Percentiles rank a stretch among this genome's conserved stretches.
Conservation (phyloP, 208 protist genomes). For the Crithidia brevicula region DNA sequence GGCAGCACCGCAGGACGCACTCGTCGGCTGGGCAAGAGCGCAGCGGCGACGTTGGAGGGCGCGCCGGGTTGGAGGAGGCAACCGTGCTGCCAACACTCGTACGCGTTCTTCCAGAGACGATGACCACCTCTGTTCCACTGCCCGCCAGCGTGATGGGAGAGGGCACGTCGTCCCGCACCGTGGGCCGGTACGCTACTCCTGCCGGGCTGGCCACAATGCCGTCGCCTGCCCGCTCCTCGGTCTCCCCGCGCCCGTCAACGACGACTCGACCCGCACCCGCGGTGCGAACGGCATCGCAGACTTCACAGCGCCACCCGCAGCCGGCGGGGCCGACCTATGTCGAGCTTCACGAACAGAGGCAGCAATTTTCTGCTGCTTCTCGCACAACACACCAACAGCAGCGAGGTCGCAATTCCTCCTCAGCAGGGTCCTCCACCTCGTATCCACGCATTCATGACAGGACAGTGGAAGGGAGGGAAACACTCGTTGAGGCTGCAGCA, state of each 20-base stretch:
- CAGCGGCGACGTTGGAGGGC: not conserved
- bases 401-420: not conserved
- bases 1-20: not conserved
- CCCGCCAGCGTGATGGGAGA: too few species aligned
- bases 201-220: conserved; percentile 14
- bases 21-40: too few species aligned
- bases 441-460: not conserved
- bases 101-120: not conserved
- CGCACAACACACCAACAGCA: not conserved
- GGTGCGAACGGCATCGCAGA: not conserved
- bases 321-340: conserved; percentile 20
- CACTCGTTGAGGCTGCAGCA: not conserved
- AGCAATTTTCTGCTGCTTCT: not conserved
- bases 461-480: not conserved
- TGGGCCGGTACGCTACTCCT: not conserved
- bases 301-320: not conserved
- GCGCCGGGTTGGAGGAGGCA: not conserved
- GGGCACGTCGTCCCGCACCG: not conserved
- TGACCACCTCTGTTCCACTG: not conserved
- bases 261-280: not conserved
- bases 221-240: not conserved
- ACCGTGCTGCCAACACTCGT: not conserved
- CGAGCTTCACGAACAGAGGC: conserved; percentile 10
- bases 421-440: not conserved
- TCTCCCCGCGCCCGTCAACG: not conserved